Base-by-base conservation (phyloP, 108 stramenopile species). In the Discostella stelligeroides region DNA sequence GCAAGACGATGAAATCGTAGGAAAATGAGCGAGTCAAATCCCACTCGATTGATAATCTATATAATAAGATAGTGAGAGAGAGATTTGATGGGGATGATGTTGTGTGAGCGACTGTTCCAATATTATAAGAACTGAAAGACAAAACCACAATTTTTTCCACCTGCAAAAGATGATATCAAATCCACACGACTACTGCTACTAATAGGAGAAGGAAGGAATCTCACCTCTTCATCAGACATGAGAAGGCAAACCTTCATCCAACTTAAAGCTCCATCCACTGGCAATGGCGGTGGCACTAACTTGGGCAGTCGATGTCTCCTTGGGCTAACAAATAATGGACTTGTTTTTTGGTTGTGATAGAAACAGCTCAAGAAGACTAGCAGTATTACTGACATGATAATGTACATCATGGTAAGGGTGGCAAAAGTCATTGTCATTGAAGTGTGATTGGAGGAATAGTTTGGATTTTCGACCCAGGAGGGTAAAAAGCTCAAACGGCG, bases 341-440 rank as follows among this genome's bases (percentile, higher is more conserved):
- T 79, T 1, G 94, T 92, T 75, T 92, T 92, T 84, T 91, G 90
- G 66, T 88, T 91, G 73, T 95, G 94, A 66, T 89, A 91, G 57
- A 95, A 95, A 47, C 94, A 95, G 62, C 81, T 78, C 29, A 92
- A 63, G 65, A 92, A 95, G 25, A 92, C 81, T 4, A 88, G 63
- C 28, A 89, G 65, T 21, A 91, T 66, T 37, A 85, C 81, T 24
- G 65, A 62, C 81, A 92, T 82, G 29, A 88, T 81, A 29, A 67
- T 60, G 66, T 85, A 83, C 53, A 95, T 79, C 77, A 86, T 89
- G 11, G 76, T 63, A 1, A 91, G 79, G 12, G 91, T 85, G 42
- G 94, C 91, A 58, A 95, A 90, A 9, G 76, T 79, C 91, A 95
- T 92, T 73, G 83, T 75, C 14, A 88, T 91, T 56, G 86, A 87